Evolutionary conservation across 1,284 basidiomycete species (phyloP).

Genomic region (Agroathelia rolfsii): DNA sequence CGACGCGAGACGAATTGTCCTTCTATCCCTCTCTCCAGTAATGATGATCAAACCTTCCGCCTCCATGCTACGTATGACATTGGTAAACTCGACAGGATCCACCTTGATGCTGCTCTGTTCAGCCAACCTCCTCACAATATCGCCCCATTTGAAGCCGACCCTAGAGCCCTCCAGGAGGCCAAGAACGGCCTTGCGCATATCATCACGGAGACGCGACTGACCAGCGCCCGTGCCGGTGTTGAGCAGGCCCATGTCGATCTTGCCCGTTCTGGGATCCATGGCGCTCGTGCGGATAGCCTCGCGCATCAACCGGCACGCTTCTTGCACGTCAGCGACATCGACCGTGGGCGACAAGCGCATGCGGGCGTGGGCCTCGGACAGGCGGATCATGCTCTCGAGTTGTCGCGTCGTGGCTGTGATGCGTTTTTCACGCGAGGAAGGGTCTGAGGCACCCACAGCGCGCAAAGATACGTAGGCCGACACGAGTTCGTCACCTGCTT

Average conservation of each 20-base stretch:
- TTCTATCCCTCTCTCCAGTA: constrained; percentile 76
- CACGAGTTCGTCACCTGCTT: constrained; percentile 80
- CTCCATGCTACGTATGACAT: constrained; percentile 72
- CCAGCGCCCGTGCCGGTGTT: constrained; percentile 88
- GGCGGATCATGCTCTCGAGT: constrained; percentile 95
- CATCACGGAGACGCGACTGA: constrained; percentile 74
- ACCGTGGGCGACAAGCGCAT: constrained; percentile 88
- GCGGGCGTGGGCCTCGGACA: constrained; percentile 91
- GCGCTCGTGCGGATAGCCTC: constrained; percentile 92
- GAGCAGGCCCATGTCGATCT: constrained; percentile 93
- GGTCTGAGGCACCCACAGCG: constrained; percentile 78
- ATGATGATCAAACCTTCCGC: constrained; percentile 80
- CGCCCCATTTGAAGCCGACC: constrained; percentile 68
- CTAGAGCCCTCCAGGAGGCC: constrained; percentile 50
- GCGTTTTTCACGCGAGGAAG: constrained; percentile 79
- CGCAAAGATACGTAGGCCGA: constrained; percentile 89
- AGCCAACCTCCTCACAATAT: constrained; percentile 65
- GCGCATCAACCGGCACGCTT: constrained; percentile 88
- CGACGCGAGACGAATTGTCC: constrained; percentile 79
- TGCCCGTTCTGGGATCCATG: constrained; percentile 90
- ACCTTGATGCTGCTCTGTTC: constrained; percentile 75
- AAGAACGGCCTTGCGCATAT: constrained; percentile 75
- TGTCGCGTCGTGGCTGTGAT: constrained; percentile 98
- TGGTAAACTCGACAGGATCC: constrained; percentile 69
- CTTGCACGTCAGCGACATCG: constrained; percentile 80